Base-by-base conservation (phyloP, 768 basidiomycete genomes). In the Trametes punicea region DNA sequence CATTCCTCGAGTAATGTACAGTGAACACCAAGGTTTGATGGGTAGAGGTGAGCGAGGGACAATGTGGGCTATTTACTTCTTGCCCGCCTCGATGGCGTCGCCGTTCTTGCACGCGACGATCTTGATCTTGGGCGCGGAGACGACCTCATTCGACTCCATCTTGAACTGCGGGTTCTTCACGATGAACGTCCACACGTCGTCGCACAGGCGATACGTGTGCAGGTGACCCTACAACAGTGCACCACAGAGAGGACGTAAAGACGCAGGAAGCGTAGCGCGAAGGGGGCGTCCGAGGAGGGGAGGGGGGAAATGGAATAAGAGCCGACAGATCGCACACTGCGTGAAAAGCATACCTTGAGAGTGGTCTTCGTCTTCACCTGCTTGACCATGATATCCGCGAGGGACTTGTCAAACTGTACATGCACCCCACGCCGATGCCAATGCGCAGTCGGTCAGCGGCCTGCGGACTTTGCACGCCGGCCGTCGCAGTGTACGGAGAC, bases 181-280 rank as follows among this genome's bases (percentile, higher is more conserved):
- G 60, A 96, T 90, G 72, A 98, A 99, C 50, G 96, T 98, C 97
- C 97, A 98, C 45, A 98, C 96, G 67, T 95, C 94, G 74, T 96
- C 93, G 70, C 91, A 93, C 3, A 93, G 79, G 7, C 92, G 84
- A 71, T 97, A 99, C 2, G 93, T 98, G 62, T 89, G 83, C 51
- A 98, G 73, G 69, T 95, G 90, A 16, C 93, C 96, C 92, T 73
- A 47, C 18, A 21, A 23, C 20, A 44, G 25, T 27, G 41, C 9
- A 46, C 4, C 46, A 26, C 46, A 8, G 38, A 7, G 20, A 21
- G 21, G 51, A 39, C 48, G 51, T 21, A 41, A n/a, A 26, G 23
- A 16, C 41, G 33, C 4, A 3, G 27, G 50, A 41, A 26, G 13
- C 3, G 8, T 38, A 18, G 25, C 44, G 11, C 30, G 20, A 10